Conservation (phyloP, 2,329 filamentous ascomycete species). For the Colletotrichum salicis region DNA sequence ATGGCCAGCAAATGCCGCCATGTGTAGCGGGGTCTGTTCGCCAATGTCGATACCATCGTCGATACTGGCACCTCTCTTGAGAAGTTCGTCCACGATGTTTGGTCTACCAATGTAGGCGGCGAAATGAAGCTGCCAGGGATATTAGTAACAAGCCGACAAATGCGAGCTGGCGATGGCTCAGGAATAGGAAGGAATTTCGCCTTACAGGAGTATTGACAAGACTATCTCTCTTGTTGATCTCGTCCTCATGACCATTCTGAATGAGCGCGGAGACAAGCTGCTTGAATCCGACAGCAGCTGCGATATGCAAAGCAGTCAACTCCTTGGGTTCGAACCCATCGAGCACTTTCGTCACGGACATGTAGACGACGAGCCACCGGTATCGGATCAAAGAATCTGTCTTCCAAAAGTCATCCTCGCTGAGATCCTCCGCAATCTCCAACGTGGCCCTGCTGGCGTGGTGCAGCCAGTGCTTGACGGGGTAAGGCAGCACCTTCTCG, state of each 20-base stretch:
- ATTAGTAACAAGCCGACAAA: neutral
- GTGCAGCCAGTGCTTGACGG: constrained; percentile 53
- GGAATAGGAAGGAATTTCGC: neutral
- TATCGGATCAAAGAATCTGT: constrained; percentile 47
- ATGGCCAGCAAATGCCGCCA: constrained; percentile 51
- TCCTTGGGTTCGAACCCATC: constrained; percentile 42
- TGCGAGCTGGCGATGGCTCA: neutral
- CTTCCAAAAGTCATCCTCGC: constrained; percentile 53
- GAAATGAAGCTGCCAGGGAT: constrained; percentile 42
- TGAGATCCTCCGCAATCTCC: constrained; percentile 54
- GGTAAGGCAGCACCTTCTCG: constrained; percentile 46
- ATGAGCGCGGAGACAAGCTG: constrained; percentile 51
- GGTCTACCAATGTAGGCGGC: constrained; percentile 44
- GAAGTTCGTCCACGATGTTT: constrained; percentile 50
- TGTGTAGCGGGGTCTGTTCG: constrained; percentile 49
- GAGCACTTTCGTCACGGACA: constrained; percentile 45
- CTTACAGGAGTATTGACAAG: constrained; percentile 48
- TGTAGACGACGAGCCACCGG: constrained; percentile 51
- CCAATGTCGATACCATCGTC: constrained; percentile 47
- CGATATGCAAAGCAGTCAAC: constrained; percentile 51
- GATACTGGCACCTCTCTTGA: constrained; percentile 45
- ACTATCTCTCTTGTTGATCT: constrained; percentile 46
- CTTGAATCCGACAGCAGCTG: constrained; percentile 50
- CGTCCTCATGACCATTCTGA: constrained; percentile 48
- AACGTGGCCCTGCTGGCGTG: constrained; percentile 54